Evolutionary conservation across 164 flowering plant species (phyloP).

Genomic region (Malania oleifera): DNA sequence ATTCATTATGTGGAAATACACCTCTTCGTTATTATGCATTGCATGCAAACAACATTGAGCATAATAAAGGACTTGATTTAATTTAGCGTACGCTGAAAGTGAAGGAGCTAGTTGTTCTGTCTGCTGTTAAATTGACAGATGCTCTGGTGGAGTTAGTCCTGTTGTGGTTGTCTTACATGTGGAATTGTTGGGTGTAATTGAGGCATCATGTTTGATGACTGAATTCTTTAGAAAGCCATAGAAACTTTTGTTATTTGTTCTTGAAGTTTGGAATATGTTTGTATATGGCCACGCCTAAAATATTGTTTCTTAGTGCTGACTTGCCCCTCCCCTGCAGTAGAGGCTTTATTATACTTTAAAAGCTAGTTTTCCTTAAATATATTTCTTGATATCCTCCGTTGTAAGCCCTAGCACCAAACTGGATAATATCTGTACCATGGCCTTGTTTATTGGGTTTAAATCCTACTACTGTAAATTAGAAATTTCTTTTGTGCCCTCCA

Average conservation of each 20-base stretch:
- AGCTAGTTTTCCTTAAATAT: too few species aligned
- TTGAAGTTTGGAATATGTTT: background rate
- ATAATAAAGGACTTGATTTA: too few species aligned
- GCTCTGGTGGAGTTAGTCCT: background rate
- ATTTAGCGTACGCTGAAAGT: too few species aligned
- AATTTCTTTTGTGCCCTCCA: background rate
- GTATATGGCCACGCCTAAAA: background rate
- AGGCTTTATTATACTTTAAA: too few species aligned
- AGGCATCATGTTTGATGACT: background rate
- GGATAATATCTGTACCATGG: conserved; percentile 13
- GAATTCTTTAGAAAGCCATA: background rate
- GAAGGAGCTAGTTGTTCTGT: background rate
- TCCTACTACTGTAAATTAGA: background rate
- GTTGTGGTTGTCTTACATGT: background rate
- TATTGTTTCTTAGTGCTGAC: too few species aligned
- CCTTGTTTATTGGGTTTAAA: background rate
- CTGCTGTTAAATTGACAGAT: background rate
- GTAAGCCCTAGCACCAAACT: too few species aligned
- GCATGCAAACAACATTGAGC: too few species aligned
- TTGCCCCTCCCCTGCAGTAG: too few species aligned
- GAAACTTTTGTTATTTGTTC: background rate
- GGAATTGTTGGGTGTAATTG: background rate
- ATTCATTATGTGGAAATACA: too few species aligned
- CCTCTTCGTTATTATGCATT: too few species aligned
- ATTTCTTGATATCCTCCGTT: too few species aligned